Conservation (phyloP, 495 filamentous ascomycete species). For the Rostrohypoxylon terebratum region DNA sequence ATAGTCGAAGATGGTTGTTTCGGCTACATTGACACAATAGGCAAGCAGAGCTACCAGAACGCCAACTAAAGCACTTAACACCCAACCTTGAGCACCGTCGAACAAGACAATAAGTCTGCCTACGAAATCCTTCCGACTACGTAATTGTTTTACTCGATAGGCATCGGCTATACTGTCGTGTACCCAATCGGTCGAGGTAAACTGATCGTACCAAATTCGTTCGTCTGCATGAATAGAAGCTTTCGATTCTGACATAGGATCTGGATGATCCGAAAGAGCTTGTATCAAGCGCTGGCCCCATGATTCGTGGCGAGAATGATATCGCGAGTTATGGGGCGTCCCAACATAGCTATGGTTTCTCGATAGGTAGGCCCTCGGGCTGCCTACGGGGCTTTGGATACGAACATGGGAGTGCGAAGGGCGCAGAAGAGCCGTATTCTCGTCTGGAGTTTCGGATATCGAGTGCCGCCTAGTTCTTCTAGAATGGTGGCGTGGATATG, state of each 20-base stretch:
- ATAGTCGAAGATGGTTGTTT: constrained; percentile 85
- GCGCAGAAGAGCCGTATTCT: constrained; percentile 60
- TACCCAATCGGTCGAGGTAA: constrained; percentile 98
- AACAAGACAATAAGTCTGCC: constrained; percentile 81
- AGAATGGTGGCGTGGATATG: constrained; percentile 31
- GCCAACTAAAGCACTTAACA: constrained; percentile 90
- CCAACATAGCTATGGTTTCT: constrained; percentile 62
- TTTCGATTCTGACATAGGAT: constrained; percentile 69
- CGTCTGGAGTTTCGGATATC: constrained; percentile 55
- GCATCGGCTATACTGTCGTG: constrained; percentile 97
- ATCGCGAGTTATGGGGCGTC: constrained; percentile 51
- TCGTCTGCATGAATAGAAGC: constrained; percentile 77
- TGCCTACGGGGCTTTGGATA: constrained; percentile 55
- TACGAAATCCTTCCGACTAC: constrained; percentile 83
- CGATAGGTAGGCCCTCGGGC: constrained; percentile 54
- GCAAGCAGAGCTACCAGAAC: constrained; percentile 87
- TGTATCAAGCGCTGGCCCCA: constrained; percentile 66
- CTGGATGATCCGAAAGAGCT: constrained; percentile 59
- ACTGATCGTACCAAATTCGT: constrained; percentile 98
- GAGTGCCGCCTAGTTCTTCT: constrained; percentile 48
- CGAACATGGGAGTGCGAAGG: constrained; percentile 56
- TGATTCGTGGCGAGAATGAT: constrained; percentile 76
- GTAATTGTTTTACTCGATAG: constrained; percentile 83
- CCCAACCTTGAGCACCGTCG: constrained; percentile 94
- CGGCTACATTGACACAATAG: constrained; percentile 88